A percentile compares a stretch with the other conserved stretches of the same genome.
Evolutionary conservation across 2,329 filamentous ascomycete species (phyloP).

Genomic region (Grosmannia clavigera): DNA sequence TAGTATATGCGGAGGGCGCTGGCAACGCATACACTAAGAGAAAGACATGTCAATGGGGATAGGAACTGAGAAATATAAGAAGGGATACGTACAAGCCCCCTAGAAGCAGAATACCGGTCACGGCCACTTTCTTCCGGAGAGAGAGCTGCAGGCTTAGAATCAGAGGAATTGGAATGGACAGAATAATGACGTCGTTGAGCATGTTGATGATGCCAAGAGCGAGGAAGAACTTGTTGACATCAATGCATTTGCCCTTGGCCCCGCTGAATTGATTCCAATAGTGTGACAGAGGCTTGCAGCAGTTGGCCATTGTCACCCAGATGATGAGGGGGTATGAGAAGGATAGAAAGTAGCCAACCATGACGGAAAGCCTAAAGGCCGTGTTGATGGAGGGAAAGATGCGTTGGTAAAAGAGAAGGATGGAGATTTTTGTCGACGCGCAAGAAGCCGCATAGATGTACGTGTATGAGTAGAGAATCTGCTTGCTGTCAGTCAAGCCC

Average conservation of each 20-base stretch:
- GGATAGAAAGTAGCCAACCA: slow-evolving; percentile 1
- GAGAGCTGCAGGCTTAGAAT: slow-evolving; percentile 26
- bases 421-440: slow-evolving; percentile 11
- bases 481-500: neutral
- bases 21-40: slow-evolving; percentile 17
- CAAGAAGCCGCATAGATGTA: slow-evolving; percentile 12
- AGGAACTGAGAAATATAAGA: neutral
- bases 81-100: slow-evolving; percentile 21
- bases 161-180: slow-evolving; percentile 27
- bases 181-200: slow-evolving; percentile 19
- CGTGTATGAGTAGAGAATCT: slow-evolving; percentile 14
- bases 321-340: slow-evolving; percentile 15
- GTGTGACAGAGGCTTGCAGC: slow-evolving; percentile 5
- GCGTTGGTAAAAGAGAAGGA: slow-evolving; percentile 14
- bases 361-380: neutral
- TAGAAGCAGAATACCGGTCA: slow-evolving; percentile 31
- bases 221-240: slow-evolving; percentile 9
- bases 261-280: slow-evolving; percentile 11
- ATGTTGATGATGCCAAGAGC: slow-evolving; percentile 17
- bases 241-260: slow-evolving; percentile 8
- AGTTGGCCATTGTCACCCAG: slow-evolving; percentile 17
- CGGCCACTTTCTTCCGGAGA: slow-evolving; percentile 31
- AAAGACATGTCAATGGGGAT: neutral
- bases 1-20: slow-evolving; percentile 11
- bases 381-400: slow-evolving; percentile 8